Evolutionary conservation across 129 eudicot genomes (phyloP).

Genomic region (Pulicaria dysenterica): DNA sequence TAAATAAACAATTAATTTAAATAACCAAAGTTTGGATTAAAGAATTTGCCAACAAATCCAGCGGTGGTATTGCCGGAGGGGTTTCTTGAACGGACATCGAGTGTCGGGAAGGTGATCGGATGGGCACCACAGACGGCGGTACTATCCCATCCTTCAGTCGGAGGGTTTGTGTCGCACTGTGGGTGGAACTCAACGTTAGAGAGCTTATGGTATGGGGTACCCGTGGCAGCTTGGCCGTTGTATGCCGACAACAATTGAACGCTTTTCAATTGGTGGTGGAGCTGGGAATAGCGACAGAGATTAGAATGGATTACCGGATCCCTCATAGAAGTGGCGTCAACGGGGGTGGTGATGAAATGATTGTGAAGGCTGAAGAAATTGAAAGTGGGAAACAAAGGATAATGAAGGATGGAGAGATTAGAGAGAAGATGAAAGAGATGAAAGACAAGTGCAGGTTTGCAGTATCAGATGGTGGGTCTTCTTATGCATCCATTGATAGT

Average conservation of each 20-base stretch:
- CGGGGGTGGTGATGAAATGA: not conserved
- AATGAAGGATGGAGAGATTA: slow-evolving; percentile 29
- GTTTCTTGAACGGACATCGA: slow-evolving; percentile 31
- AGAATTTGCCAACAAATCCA: too few species aligned
- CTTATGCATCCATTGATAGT: slow-evolving; percentile 26
- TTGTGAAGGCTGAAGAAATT: slow-evolving; percentile 38
- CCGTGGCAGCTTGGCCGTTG: slow-evolving; percentile 45
- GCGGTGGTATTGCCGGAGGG: slow-evolving; percentile 42
- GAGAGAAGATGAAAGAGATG: slow-evolving; percentile 40
- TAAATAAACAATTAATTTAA: too few species aligned
- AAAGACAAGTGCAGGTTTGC: slow-evolving; percentile 42
- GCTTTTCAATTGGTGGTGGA: slow-evolving; percentile 44
- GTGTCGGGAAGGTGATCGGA: slow-evolving; percentile 32
- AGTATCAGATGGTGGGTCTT: slow-evolving; percentile 42
- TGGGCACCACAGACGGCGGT: slow-evolving; percentile 47
- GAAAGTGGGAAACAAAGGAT: slow-evolving; percentile 26
- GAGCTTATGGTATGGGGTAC: slow-evolving; percentile 42
- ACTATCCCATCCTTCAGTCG: slow-evolving; percentile 33
- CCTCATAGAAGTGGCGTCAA: not conserved
- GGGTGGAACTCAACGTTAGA: slow-evolving; percentile 45
- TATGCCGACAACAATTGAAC: slow-evolving; percentile 45
- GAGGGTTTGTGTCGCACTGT: slow-evolving; percentile 49
- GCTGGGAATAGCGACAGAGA: slow-evolving; percentile 15
- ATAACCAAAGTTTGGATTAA: too few species aligned
- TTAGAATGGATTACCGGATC: slow-evolving; percentile 22